Percentiles rank a stretch among this genome's conserved stretches.
phyloP scores from a whole-genome alignment of 352 stramenopile genomes.

The Pythium apleroticum region DNA sequence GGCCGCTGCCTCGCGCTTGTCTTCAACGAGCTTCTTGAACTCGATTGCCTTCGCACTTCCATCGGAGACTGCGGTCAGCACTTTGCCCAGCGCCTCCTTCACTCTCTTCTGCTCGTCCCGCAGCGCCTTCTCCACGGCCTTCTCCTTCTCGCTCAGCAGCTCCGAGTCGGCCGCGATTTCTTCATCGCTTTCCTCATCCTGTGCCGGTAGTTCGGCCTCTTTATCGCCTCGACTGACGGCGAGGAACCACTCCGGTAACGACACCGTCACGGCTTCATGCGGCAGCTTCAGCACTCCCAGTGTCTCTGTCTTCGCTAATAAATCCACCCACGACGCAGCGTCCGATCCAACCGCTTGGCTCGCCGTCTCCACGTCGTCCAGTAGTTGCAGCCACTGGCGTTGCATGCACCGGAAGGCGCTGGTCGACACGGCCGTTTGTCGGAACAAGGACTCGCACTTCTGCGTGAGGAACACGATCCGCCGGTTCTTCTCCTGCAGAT shows the following conservation, averaged over 20 bases:
- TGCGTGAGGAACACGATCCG: constrained; percentile 62
- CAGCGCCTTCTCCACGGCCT: constrained; percentile 41
- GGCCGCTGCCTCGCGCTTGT: constrained; percentile 50
- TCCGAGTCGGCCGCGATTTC: constrained; percentile 11
- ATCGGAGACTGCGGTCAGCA: constrained; percentile 28
- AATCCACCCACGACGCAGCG: constrained; percentile 28
- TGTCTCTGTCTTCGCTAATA: constrained; percentile 37
- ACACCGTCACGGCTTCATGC: constrained; percentile 43
- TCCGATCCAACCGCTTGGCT: constrained; percentile 18
- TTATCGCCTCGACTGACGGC: constrained; percentile 48
- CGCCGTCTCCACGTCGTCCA: constrained; percentile 54
- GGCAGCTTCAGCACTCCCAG: constrained; percentile 48
- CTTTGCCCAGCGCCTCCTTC: constrained; percentile 38
- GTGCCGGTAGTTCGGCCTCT: constrained; percentile 31
- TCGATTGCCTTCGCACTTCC: constrained; percentile 36
- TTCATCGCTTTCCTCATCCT: constrained; percentile 28
- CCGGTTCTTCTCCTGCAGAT: constrained; percentile 82
- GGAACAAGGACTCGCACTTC: constrained; percentile 74
- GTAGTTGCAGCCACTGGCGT: constrained; percentile 62
- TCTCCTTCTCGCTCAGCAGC: constrained; percentile 36
- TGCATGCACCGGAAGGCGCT: constrained; percentile 57
- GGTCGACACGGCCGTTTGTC: constrained; percentile 43
- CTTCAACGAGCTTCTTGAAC: constrained; percentile 53
- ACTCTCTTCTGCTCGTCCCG: constrained; percentile 40
- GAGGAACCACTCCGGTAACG: constrained; percentile 74